Evolutionary conservation across 139 green algal species (phyloP).

Genomic region (Zygnema cylindricum): DNA sequence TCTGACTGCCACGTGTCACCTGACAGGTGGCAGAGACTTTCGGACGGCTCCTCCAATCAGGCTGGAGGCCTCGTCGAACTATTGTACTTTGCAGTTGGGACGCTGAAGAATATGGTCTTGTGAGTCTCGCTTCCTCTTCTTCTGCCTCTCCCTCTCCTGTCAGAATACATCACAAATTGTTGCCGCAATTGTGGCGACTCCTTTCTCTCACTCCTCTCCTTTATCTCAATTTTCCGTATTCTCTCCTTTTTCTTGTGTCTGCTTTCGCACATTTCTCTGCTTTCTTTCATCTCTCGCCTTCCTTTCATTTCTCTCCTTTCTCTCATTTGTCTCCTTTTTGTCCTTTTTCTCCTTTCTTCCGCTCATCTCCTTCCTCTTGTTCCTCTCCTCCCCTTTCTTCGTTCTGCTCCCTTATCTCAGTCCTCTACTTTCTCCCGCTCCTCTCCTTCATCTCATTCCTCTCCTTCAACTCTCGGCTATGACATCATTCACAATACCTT

Average conservation of each 20-base stretch:
- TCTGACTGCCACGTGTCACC: background rate
- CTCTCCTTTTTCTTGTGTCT: too few relatives aligned
- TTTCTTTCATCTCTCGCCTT: too few relatives aligned
- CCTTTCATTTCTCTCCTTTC: background rate
- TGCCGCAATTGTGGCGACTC: too few relatives aligned
- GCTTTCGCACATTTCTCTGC: too few relatives aligned
- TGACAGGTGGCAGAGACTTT: slow-evolving; percentile 46
- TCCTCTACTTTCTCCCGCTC: background rate
- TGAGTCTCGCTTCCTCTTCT: too few relatives aligned
- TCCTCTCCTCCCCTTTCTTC: background rate
- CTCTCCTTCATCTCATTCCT: background rate
- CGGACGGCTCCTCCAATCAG: slow-evolving; percentile 7
- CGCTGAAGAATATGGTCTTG: slow-evolving; percentile 59
- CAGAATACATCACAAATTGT: too few relatives aligned
- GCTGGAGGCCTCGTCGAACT: slow-evolving; percentile 48
- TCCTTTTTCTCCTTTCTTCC: background rate
- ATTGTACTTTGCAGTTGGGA: slow-evolving; percentile 62
- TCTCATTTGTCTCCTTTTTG: background rate
- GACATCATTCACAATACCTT: background rate
- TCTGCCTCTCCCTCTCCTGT: too few relatives aligned
- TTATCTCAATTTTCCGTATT: too few relatives aligned
- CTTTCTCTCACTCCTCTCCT: too few relatives aligned
- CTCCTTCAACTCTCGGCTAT: background rate
- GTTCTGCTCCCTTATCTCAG: background rate
- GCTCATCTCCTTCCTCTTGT: background rate